Conservation (phyloP, 352 stramenopile species). For the Halophytophthora polymorphica region DNA sequence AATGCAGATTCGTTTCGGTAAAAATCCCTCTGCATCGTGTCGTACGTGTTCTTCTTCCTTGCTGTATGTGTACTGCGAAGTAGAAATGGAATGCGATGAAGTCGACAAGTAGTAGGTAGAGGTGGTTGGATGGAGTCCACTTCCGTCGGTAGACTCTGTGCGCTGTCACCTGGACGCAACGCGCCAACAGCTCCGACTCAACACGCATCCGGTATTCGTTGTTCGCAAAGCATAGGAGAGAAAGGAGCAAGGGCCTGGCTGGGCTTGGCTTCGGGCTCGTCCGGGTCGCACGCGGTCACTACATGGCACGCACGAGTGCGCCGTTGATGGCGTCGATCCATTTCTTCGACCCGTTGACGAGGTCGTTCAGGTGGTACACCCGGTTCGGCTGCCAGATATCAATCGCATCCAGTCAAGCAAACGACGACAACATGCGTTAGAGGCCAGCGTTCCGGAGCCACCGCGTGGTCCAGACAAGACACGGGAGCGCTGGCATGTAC, state of each 20-base stretch:
- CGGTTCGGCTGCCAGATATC: conserved; percentile 60
- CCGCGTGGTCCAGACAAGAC: too few relatives aligned
- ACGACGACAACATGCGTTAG: too few relatives aligned
- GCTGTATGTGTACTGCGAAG: neutral
- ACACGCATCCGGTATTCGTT: conserved; percentile 21
- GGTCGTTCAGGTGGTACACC: conserved; percentile 86
- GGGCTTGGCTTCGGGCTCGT: conserved; percentile 15
- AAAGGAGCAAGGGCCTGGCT: conserved; percentile 5
- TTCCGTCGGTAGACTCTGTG: conserved; percentile 11
- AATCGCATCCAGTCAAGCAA: conserved; percentile 3
- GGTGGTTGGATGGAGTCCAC: neutral
- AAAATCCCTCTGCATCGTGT: conserved; percentile 11
- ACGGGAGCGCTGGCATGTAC: too few relatives aligned
- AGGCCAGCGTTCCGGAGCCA: too few relatives aligned
- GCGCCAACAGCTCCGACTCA: conserved; percentile 31
- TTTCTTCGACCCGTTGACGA: conserved; percentile 88
- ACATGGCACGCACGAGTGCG: conserved; percentile 65
- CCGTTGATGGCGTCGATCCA: conserved; percentile 88
- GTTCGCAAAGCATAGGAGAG: conserved; percentile 16
- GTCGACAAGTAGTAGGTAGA: too few relatives aligned
- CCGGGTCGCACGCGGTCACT: conserved; percentile 19
- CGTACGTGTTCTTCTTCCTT: neutral
- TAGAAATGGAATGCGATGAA: neutral
- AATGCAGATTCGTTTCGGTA: conserved; percentile 34
- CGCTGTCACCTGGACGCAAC: conserved; percentile 15